Base-by-base conservation (phyloP, 2,329 filamentous ascomycete genomes). In the Aurifilum marmelostoma region DNA sequence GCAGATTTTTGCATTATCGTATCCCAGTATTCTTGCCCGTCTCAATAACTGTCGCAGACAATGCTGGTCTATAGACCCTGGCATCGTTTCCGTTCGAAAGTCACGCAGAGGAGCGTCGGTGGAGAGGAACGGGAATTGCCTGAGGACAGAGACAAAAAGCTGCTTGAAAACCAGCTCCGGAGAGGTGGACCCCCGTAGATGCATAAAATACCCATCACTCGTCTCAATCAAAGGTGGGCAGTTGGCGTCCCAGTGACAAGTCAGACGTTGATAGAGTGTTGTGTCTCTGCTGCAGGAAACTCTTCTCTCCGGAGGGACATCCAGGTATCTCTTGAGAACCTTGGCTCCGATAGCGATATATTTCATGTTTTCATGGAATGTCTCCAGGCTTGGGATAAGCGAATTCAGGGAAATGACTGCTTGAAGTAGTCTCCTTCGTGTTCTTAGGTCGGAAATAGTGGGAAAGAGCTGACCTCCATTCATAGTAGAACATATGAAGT, bases 331-430 rank as follows among this genome's bases (percentile, higher is more conserved):
- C 12, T 54, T 54, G 18, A 54, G 50, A 5, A 54, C 16, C 50
- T 54, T 54, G 18, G 50, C 50, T 12, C 50, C 50, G 18, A 54
- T 54, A 6, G 8, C 18, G 5, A 54, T 11, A 24, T 54, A 54
- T n/a, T 24, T 54, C 50, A 54, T 54, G 27, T 54, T 54, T 24
- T 54, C 50, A n/a, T 54, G 50, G 24, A 54, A 54, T 24, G 50
- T 54, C 12, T n/a, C 50, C 21, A 54, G 21, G 50, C 50, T 54
- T 3, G 50, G 50, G 5, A 54, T n/a, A 18, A 54, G 3, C 6
- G 27, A 8, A n/a, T 54, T 11, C 5, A 54, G 21, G 5, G 50
- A n/a, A 3, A 54, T 9, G 27, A 54, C 2, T 24, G 24, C 50
- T 8, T 54, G 50, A 54, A 24, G 11, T 54, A 29, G 7, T 54